Base-by-base conservation (phyloP, 352 stramenopile species). In the Phytophthora foliorum region DNA sequence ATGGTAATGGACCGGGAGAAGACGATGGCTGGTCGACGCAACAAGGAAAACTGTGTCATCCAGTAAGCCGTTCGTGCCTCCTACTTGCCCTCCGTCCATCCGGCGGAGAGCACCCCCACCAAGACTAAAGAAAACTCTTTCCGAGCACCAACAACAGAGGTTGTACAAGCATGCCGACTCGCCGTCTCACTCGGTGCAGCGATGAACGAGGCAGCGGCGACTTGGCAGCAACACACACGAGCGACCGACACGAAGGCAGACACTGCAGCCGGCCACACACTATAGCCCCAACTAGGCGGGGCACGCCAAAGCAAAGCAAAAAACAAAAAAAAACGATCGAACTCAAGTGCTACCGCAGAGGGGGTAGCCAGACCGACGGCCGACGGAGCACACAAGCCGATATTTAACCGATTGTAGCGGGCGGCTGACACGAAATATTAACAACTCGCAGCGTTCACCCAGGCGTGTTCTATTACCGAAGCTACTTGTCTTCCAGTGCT, bases 21-120 rank as follows among this genome's bases (percentile, higher is more conserved):
- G 62, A 89, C 83, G 53, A 75, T 93, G 36, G 77, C 75, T 36
- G 82, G 84, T 22, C 78, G 84, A 48, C 82, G 86, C 45, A 90
- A 82, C 71, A 94, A 94, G 63, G 86, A 94, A 46, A 94, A 94
- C 72, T 94, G 86, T 67, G 67, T 85, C n/a, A 81, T 94, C 66
- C 81, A 89, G 58, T 89, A 89, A n/a, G 63, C 19, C 44, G 32
- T 36, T 51, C 19, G 51, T 34, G 24, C 14, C 9, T 27, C 45
- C 27, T 31, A 16, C 31, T 24, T 53, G 32, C 45, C 32, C 56
- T 22, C 38, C 29, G 7, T 63, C 32, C 22, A 31, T n/a, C n/a
- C 44, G 22, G 17, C 39, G 29, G 31, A 36, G 57, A 36, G 32
- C 41, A 46, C 36, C 51, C 24, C 29, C 45, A 57, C 27, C 71